Base-by-base conservation (phyloP, 139 green algal genomes). In the Ettlia oleoabundans region DNA sequence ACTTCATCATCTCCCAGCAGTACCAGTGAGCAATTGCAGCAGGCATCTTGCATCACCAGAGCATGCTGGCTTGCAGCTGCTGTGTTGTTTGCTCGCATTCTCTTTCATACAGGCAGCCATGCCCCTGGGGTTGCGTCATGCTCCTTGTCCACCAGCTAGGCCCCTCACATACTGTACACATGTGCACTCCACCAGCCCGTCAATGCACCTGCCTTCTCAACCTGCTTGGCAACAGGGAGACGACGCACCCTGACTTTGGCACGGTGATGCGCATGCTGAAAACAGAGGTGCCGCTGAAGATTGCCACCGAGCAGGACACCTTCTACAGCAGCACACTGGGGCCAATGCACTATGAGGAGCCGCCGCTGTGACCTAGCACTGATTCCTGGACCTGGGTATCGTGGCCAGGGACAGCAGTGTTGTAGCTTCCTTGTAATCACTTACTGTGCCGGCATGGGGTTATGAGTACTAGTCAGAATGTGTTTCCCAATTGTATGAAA, bases 221-320 rank as follows among this genome's bases (percentile, higher is more conserved):
- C n/a, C n/a, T n/a, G n/a, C n/a, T 32, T 38, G 40, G 30, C 24
- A 10, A 33, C 73, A 80, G 79, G 30, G 40, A 76, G 26, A 32
- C 82, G 22, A 84, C 38, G 5, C 76, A 89, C 63, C 81, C 85
- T 24, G 72, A 86, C 21, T 86, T 75, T 68, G 85, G 77, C 42
- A 89, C 85, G 2, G 40, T 80, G 6, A 89, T 89, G 85, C 76
- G 85, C 40, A 87, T 89, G 85, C 67, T 89, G 40, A 62, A 82
- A 37, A 26, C 51, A 28, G 81, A 86, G 47, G 40, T 70, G 35
- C 55, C 75, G 2, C 78, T 85, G 22, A 35, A 41, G 33, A 21
- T 86, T 22, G 35, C 75, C 3, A n/a, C 33, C 19, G 77, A 82
- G 32, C 63, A 43, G 1, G 73, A 80, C 53, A 53, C 13, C 19